Evolutionary conservation across 352 stramenopile species (phyloP), one percentile per base, ranked within the genome.

Genomic region (Pilasporangium apinafurcum): DNA sequence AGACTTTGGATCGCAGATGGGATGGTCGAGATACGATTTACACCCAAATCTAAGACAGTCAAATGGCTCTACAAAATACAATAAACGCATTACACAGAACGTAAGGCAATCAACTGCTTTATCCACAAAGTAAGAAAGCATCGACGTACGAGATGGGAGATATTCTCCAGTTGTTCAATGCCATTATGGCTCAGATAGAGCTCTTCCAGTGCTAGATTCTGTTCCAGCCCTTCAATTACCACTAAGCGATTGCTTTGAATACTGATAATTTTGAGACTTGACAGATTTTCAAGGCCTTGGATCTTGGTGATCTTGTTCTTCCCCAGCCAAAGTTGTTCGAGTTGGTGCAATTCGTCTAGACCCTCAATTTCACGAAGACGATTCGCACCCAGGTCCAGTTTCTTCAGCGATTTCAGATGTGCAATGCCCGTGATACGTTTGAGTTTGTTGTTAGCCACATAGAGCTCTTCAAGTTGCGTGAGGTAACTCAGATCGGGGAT

Each of bases 231-330:
- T 43, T 96, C 66, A 22, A 99, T 90, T 32, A 58, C 74, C 8
- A 94, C 83, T 25, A 99, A 55, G 9, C 96, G 94, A 63, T 99
- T 99, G 62, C 86, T 98, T 75, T 84, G 82, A 4, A 93, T 71
- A 44, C 82, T 93, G 47, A 88, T 77, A 30, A 90, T 78, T 30
- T 70, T 80, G 16, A 99, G 65, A 45, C 96, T 97, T 5, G 59
- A 79, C 3, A 99, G 69, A 29, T 66, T 65, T 3, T 89, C 70
- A 12, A 98, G 63, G 1, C 79, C 82, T 33, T 87, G 46, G 35
- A 98, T 97, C 37, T 69, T 62, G 55, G 95, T 89, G 64, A 98
- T 98, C 56, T 98, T 98, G 75, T 98, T 99, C 53, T 98, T 98
- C 6, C 96, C 96, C 5, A 99, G 65, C 95, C 95, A 99, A 20